Evolutionary conservation across 192 early-diverging fungal genomes (phyloP).

Genomic region (Pilobolus umbonatus): DNA sequence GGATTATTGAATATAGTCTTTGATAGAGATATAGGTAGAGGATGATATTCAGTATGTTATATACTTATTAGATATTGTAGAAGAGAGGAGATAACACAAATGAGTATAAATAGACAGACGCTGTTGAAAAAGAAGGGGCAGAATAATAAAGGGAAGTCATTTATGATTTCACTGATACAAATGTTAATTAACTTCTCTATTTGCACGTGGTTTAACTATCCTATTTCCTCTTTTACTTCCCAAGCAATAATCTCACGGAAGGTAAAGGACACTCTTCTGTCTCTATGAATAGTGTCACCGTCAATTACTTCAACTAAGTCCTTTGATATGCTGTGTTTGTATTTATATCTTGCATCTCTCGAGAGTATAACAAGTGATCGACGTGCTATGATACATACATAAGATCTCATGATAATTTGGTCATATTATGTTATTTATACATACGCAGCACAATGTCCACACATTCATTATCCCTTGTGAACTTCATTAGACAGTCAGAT

Average conservation of each 20-base stretch:
- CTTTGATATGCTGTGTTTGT: conserved; percentile 66
- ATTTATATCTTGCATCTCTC: conserved; percentile 50
- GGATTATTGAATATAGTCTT: too few species aligned
- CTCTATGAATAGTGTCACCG: conserved; percentile 43
- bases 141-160: too few species aligned
- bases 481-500: conserved; percentile 62
- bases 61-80: too few species aligned
- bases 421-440: conserved; percentile 1
- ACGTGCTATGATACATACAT: conserved; percentile 34
- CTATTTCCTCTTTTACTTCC: background rate
- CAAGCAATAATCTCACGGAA: conserved; percentile 36
- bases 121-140: too few species aligned
- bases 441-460: conserved; percentile 39
- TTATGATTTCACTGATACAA: too few species aligned
- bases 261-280: conserved; percentile 61
- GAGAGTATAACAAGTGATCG: conserved; percentile 57
- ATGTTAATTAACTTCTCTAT: too few species aligned
- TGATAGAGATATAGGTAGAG: too few species aligned
- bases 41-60: too few species aligned
- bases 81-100: too few species aligned
- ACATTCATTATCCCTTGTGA: conserved; percentile 32
- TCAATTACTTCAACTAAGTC: conserved; percentile 39
- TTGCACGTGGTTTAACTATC: too few species aligned
- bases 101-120: too few species aligned
- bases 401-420: background rate